These are phyloP conservation scores for Anthostomella pinea DNA, from an alignment of 2,329 filamentous ascomycete genomes.

Conservation along the genomic window DNA sequence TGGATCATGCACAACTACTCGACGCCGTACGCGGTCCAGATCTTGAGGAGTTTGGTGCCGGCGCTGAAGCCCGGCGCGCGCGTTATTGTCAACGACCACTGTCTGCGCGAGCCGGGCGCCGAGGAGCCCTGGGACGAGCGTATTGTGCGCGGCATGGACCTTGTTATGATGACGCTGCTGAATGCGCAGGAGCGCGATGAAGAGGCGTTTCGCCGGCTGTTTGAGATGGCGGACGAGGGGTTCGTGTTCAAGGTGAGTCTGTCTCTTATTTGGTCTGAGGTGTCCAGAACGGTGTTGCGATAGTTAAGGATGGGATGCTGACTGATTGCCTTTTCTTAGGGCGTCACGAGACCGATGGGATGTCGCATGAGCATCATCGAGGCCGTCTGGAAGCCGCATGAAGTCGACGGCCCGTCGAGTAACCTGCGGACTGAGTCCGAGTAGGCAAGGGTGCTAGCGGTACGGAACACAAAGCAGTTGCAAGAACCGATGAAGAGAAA, in stretches of 20 bases:
- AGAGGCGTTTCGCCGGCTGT: constrained; percentile 44
- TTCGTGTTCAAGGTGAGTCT: constrained; percentile 42
- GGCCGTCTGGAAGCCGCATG: constrained; percentile 45
- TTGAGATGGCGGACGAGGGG: constrained; percentile 39
- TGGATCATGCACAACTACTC: constrained; percentile 49
- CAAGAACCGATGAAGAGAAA: too few species aligned
- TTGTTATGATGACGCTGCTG: constrained; percentile 50
- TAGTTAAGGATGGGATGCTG: background rate
- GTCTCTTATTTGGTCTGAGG: background rate
- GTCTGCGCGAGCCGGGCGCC: constrained; percentile 37
- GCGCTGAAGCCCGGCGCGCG: constrained; percentile 39
- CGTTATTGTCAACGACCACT: constrained; percentile 36
- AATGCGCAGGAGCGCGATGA: constrained; percentile 54
- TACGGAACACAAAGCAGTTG: too few species aligned
- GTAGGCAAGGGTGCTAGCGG: too few species aligned
- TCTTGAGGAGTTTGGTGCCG: constrained; percentile 36
- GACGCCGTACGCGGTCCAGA: constrained; percentile 35
- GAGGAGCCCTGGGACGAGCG: constrained; percentile 46
- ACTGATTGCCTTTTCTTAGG: constrained; percentile 25
- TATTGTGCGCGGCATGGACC: constrained; percentile 47
- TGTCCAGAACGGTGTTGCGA: background rate
- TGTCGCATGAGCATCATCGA: constrained; percentile 49
- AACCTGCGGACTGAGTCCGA: too few species aligned
- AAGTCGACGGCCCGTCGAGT: too few species aligned
- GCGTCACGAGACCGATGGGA: constrained; percentile 38